Conservation (phyloP, 768 basidiomycete genomes). For the Chlorophyllum brunneum region DNA sequence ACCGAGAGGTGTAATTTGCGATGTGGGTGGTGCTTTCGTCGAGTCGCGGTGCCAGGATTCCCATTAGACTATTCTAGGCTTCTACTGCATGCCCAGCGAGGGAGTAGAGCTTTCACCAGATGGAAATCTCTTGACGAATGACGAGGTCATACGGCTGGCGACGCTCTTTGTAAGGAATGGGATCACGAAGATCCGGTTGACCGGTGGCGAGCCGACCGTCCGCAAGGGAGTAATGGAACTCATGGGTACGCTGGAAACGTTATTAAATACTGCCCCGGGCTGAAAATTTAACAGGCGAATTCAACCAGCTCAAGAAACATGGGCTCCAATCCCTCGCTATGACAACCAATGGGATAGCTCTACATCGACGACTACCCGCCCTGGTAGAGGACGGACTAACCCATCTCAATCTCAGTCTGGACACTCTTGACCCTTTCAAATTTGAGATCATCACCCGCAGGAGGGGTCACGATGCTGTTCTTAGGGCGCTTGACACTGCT, state of each 20-base stretch:
- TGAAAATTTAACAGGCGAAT: conserved; percentile 38
- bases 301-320: conserved; percentile 55
- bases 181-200: conserved; percentile 83
- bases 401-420: conserved; percentile 75
- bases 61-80: conserved; percentile 43
- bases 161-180: conserved; percentile 76
- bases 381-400: conserved; percentile 71
- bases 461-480: conserved; percentile 70
- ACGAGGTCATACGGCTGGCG: conserved; percentile 72
- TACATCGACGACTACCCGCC: conserved; percentile 68
- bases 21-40: conserved; percentile 49
- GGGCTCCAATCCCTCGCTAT: conserved; percentile 78
- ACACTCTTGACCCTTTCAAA: conserved; percentile 82
- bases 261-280: background rate
- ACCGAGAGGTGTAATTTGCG: conserved; percentile 87
- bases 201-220: conserved; percentile 86
- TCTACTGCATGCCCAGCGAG: conserved; percentile 88
- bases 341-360: conserved; percentile 79
- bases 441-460: conserved; percentile 87
- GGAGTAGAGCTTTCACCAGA: conserved; percentile 73
- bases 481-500: conserved; percentile 65
- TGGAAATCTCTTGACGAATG: conserved; percentile 65
- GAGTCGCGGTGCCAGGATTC: background rate
- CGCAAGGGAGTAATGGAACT: conserved; percentile 71
- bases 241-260: conserved; percentile 46